phyloP scores from a whole-genome alignment of 176 grass and related monocot species.

The Musa troglodytarum region DNA sequence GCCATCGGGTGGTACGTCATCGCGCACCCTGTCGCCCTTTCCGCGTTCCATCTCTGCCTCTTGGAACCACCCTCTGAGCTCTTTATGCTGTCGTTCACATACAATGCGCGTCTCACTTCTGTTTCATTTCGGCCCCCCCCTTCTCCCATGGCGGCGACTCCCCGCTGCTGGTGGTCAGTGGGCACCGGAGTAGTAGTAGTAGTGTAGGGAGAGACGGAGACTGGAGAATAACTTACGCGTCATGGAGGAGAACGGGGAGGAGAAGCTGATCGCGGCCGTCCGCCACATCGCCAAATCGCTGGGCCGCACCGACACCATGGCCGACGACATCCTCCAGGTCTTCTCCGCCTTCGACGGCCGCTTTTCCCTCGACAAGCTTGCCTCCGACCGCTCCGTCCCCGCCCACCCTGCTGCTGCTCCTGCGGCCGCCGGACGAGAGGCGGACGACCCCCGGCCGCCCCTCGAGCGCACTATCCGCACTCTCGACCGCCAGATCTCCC shows the following conservation, averaged over 20 bases:
- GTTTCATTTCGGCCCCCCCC: not conserved
- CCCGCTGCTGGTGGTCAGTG: too few relatives aligned
- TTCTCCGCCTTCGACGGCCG: constrained; percentile 91
- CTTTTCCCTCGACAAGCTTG: constrained; percentile 72
- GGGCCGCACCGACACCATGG: constrained; percentile 73
- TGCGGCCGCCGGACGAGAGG: constrained; percentile 18
- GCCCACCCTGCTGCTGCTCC: constrained; percentile 1
- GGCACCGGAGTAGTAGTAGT: not conserved
- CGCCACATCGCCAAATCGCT: constrained; percentile 82
- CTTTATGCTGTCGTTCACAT: not conserved
- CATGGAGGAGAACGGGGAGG: constrained; percentile 96
- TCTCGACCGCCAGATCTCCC: constrained; percentile 32
- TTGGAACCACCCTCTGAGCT: not conserved
- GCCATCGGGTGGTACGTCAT: not conserved
- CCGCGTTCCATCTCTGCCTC: not conserved
- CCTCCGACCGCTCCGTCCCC: constrained; percentile 26
- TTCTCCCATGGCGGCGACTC: not conserved
- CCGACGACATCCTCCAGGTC: constrained; percentile 85
- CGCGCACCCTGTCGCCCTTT: not conserved
- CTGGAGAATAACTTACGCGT: too few relatives aligned
- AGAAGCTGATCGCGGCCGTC: constrained; percentile 83
- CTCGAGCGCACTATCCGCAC: constrained; percentile 31
- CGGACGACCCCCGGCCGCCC: constrained; percentile 18
- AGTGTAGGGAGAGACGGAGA: not conserved
- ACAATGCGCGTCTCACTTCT: not conserved